Percentiles rank a stretch among this genome's conserved stretches.
phyloP scores from a whole-genome alignment of 148 eudicot genomes.

The Diospyros lotus region DNA sequence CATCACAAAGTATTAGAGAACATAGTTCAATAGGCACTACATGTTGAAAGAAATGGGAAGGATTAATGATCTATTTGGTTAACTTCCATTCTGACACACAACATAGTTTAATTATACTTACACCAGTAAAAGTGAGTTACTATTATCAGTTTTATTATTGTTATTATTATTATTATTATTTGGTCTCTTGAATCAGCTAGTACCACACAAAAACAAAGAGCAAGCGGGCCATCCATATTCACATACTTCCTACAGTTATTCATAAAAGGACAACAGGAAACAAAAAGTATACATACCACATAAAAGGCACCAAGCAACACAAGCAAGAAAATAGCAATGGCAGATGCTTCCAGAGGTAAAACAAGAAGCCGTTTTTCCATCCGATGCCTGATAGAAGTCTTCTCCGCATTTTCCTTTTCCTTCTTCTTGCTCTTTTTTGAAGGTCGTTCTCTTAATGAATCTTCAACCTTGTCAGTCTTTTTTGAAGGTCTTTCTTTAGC shows the following conservation, averaged over 20 bases:
- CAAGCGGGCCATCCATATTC: background rate
- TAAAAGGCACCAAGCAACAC: slow-evolving; percentile 88
- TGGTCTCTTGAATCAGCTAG: background rate
- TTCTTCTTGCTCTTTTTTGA: slow-evolving; percentile 64
- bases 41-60: background rate
- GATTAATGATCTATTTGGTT: background rate
- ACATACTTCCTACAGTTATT: background rate
- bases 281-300: slow-evolving; percentile 60
- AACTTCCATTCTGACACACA: background rate
- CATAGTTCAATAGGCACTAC: background rate
- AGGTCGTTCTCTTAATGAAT: slow-evolving; percentile 50
- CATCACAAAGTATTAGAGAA: background rate
- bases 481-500: slow-evolving; percentile 13
- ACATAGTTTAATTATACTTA: background rate
- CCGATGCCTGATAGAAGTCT: slow-evolving; percentile 45
- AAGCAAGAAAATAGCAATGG: slow-evolving; percentile 62
- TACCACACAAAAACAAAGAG: background rate
- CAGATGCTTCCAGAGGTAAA: slow-evolving; percentile 81
- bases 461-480: slow-evolving; percentile 64
- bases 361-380: slow-evolving; percentile 64
- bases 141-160: too few relatives aligned
- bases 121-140: too few relatives aligned
- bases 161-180: background rate
- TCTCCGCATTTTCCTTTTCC: slow-evolving; percentile 66
- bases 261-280: background rate